Evolutionary conservation across 108 stramenopile species (phyloP).

Genomic region (Cyclotella distinguenda): DNA sequence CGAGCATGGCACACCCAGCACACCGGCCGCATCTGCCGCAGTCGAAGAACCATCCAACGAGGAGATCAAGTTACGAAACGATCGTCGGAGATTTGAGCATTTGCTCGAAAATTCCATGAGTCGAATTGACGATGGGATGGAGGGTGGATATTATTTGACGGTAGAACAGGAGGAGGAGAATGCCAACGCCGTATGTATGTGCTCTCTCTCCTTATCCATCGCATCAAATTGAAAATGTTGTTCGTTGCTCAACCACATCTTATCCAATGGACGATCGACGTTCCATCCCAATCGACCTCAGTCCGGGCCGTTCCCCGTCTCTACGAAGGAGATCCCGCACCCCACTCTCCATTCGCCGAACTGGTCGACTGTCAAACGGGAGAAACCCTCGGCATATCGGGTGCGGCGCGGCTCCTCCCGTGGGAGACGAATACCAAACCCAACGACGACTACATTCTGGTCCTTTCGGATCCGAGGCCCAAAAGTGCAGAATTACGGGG

Average conservation of each 20-base stretch:
- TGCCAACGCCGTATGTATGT: conserved; percentile 61
- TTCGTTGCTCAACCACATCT: background rate
- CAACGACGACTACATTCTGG: conserved; percentile 53
- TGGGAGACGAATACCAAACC: conserved; percentile 38
- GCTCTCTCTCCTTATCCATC: no score
- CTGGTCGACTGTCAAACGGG: conserved; percentile 50
- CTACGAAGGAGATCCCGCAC: conserved; percentile 84
- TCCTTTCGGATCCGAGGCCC: conserved; percentile 71
- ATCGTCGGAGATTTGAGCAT: conserved; percentile 72
- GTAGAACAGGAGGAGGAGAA: conserved; percentile 78
- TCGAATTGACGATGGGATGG: conserved; percentile 32
- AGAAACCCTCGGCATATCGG: conserved; percentile 54
- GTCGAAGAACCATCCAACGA: conserved; percentile 43
- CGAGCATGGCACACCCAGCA: background rate
- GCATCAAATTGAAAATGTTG: no score
- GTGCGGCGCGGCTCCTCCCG: conserved; percentile 54
- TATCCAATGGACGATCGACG: background rate
- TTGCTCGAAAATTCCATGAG: conserved; percentile 51
- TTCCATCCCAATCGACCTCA: conserved; percentile 6
- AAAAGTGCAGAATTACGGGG: conserved; percentile 66
- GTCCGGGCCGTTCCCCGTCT: conserved; percentile 54
- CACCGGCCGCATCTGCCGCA: background rate
- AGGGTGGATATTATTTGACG: conserved; percentile 57
- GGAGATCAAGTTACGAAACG: conserved; percentile 76
- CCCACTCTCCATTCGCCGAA: conserved; percentile 64